Evolutionary conservation across 768 basidiomycete species (phyloP).

Genomic region (Holtermannia corniformis): DNA sequence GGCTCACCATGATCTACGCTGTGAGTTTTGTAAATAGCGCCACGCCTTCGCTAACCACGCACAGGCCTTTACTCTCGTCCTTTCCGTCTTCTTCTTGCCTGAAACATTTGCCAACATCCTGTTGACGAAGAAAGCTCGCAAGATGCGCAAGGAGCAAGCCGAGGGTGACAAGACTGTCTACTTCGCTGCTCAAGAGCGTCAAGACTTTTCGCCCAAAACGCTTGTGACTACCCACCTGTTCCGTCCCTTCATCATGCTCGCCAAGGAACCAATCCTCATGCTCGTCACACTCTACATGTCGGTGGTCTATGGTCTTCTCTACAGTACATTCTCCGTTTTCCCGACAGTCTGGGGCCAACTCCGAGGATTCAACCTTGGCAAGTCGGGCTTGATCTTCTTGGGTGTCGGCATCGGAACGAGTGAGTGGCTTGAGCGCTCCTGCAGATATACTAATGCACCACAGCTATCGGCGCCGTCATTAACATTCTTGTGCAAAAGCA

Average conservation of each 20-base stretch:
- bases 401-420: too few species aligned
- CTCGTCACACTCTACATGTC: conserved; percentile 26
- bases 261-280: conserved; percentile 33
- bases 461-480: too few species aligned
- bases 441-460: conserved; percentile 8
- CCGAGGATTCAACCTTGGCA: too few species aligned
- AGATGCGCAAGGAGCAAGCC: conserved; percentile 22
- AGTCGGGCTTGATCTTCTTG: too few species aligned
- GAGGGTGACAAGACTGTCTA: conserved; percentile 36
- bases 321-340: conserved; percentile 37
- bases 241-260: conserved; percentile 35
- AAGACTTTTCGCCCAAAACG: conserved; percentile 26
- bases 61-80: conserved; percentile 17
- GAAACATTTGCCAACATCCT: conserved; percentile 41
- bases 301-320: conserved; percentile 31
- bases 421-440: conserved; percentile 6
- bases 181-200: conserved; percentile 34
- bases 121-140: conserved; percentile 36
- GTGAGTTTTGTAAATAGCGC: too few species aligned
- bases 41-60: too few species aligned
- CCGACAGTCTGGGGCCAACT: too few species aligned
- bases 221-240: conserved; percentile 36
- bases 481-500: too few species aligned
- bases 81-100: conserved; percentile 32
- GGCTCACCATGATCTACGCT: conserved; percentile 38